These are phyloP conservation scores for Fusarium globosum DNA, from an alignment of 2,329 filamentous ascomycete species.

Conservation along the genomic window DNA sequence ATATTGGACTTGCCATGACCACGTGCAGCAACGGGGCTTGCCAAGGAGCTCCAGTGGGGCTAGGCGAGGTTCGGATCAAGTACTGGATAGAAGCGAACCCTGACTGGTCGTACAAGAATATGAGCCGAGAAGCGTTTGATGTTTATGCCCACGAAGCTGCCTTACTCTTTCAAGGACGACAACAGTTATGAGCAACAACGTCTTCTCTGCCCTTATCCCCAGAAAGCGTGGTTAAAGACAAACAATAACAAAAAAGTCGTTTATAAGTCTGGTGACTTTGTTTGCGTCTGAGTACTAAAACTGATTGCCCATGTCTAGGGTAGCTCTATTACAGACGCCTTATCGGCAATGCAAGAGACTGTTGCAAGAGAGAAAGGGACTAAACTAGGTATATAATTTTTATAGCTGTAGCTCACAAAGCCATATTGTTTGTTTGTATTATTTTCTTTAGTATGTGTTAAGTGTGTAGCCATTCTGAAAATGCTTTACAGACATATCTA, in stretches of 20 bases:
- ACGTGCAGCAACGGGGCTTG: not conserved
- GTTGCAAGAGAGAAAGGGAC: no score
- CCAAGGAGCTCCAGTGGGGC: no score
- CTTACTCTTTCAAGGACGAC: not conserved
- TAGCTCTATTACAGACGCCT: fast-evolving
- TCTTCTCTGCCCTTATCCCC: not conserved
- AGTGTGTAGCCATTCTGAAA: no score
- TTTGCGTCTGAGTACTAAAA: not conserved
- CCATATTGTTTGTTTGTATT: no score
- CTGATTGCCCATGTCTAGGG: fast-evolving
- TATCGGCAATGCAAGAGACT: not conserved
- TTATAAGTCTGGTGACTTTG: not conserved
- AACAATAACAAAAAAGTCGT: fast-evolving
- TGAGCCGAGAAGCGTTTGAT: not conserved
- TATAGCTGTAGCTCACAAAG: no score
- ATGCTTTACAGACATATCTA: no score
- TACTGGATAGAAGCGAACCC: not conserved
- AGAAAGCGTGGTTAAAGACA: not conserved
- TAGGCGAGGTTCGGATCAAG: not conserved
- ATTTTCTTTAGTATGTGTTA: no score
- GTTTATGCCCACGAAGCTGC: not conserved
- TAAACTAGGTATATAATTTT: no score
- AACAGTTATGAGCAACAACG: not conserved
- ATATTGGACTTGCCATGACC: not conserved
- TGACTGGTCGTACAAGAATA: not conserved